Evolutionary conservation across 352 stramenopile species (phyloP).

Genomic region (Thraustochytrium sp.): DNA sequence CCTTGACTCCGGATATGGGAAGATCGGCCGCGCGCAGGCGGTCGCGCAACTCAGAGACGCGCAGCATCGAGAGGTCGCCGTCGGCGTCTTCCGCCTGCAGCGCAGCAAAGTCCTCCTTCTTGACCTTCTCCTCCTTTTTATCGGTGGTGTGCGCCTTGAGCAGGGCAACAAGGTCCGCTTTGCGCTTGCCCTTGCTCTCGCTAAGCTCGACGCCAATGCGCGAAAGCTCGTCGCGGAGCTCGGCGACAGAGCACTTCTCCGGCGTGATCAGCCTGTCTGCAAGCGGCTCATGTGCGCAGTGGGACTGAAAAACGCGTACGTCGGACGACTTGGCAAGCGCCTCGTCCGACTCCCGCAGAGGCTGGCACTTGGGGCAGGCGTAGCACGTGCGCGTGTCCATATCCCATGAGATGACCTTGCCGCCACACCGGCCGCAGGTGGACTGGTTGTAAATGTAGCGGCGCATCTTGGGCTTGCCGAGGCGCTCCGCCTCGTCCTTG

Average conservation of each 20-base stretch:
- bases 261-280: not conserved
- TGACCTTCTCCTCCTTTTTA: too few species aligned
- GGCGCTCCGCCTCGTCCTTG: conserved; percentile 44
- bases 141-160: not conserved
- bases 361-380: conserved; percentile 57
- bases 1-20: conserved; percentile 37
- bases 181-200: not conserved
- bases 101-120: not conserved
- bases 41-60: too few species aligned
- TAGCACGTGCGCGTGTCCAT: conserved; percentile 58
- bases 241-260: conserved; percentile 13
- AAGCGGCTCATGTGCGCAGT: conserved; percentile 34
- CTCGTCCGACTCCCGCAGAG: conserved; percentile 23
- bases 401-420: conserved; percentile 54
- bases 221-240: not conserved
- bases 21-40: conserved; percentile 38
- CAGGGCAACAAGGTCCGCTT: not conserved
- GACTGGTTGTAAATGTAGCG: conserved; percentile 61
- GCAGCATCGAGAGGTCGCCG: too few species aligned
- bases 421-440: conserved; percentile 53
- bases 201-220: not conserved
- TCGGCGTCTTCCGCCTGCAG: too few species aligned
- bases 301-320: conserved; percentile 37
- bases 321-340: conserved; percentile 1
- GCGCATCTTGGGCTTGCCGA: conserved; percentile 50